These are phyloP conservation scores for Colletotrichum sansevieriae DNA, from an alignment of 2,329 filamentous ascomycete species.

Conservation along the genomic window DNA sequence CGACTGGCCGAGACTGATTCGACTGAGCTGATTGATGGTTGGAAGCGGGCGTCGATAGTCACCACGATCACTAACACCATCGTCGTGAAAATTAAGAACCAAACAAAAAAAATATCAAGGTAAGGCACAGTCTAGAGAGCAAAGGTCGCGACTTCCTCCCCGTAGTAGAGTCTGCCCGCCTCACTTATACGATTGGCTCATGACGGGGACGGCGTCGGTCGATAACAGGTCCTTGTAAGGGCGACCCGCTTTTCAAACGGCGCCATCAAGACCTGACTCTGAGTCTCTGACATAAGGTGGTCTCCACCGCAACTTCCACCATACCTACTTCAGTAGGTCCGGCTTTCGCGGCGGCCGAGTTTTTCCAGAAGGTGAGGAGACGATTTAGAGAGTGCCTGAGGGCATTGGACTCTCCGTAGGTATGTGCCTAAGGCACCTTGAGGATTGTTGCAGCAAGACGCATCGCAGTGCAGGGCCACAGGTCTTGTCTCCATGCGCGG, in stretches of 20 bases:
- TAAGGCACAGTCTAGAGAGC: background rate
- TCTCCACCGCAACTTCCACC: constrained; percentile 17
- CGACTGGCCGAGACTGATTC: constrained; percentile 22
- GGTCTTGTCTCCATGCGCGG: background rate
- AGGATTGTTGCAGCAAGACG: constrained; percentile 9
- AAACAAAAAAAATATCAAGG: background rate
- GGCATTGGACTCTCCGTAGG: background rate
- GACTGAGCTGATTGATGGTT: background rate
- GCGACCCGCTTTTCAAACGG: constrained; percentile 36
- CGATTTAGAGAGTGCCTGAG: background rate
- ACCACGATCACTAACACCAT: no score
- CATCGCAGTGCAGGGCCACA: background rate
- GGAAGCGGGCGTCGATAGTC: background rate
- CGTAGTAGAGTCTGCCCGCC: constrained; percentile 33
- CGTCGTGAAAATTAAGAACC: no score
- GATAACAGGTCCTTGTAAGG: constrained; percentile 32
- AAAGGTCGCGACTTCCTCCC: constrained; percentile 21
- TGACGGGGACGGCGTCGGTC: constrained; percentile 35
- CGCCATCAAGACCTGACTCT: constrained; percentile 12
- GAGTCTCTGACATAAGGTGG: background rate
- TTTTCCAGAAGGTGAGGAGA: constrained; percentile 41
- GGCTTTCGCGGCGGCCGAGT: constrained; percentile 37
- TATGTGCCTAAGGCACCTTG: background rate
- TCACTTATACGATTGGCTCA: constrained; percentile 42
- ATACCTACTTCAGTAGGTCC: constrained; percentile 2